phyloP scores from a whole-genome alignment of 2,329 filamentous ascomycete genomes.

The Fusarium redolens region DNA sequence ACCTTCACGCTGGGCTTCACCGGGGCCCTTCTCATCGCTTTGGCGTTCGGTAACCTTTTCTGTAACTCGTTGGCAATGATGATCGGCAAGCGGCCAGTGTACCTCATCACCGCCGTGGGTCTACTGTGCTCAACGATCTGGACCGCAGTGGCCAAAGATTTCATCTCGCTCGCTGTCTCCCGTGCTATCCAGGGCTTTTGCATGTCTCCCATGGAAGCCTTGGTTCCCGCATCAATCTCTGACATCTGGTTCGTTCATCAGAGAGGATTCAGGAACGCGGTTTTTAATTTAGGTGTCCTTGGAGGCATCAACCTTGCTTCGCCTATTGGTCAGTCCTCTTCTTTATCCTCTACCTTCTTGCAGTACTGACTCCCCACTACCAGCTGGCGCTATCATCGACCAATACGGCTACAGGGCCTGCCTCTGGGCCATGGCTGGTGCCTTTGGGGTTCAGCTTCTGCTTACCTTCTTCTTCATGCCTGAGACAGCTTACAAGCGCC shows the following conservation, averaged over 20 bases:
- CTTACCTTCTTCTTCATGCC: conserved; percentile 9
- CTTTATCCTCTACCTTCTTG: accelerated
- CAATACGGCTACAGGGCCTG: background rate
- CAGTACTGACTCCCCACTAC: accelerated
- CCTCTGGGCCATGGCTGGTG: background rate
- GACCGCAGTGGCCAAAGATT: background rate
- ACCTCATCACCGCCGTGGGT: background rate
- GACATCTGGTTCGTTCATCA: conserved; percentile 1
- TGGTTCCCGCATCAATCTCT: background rate
- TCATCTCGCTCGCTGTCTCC: background rate
- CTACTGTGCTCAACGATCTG: background rate
- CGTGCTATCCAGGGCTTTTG: background rate
- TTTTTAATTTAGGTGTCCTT: background rate
- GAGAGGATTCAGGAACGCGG: background rate
- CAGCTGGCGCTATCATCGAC: background rate
- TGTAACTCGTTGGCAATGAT: conserved; percentile 5
- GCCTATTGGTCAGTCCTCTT: background rate
- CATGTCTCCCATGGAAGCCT: background rate
- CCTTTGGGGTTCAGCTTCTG: background rate
- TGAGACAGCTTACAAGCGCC: background rate
- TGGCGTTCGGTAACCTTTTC: background rate
- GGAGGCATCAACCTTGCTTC: conserved; percentile 2
- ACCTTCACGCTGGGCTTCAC: background rate
- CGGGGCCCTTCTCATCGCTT: background rate
- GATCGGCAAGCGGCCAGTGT: background rate